A percentile compares a stretch with the other conserved stretches of the same genome.
phyloP scores from a whole-genome alignment of 345 rosid genomes.

The Lenwebbia sp. region DNA sequence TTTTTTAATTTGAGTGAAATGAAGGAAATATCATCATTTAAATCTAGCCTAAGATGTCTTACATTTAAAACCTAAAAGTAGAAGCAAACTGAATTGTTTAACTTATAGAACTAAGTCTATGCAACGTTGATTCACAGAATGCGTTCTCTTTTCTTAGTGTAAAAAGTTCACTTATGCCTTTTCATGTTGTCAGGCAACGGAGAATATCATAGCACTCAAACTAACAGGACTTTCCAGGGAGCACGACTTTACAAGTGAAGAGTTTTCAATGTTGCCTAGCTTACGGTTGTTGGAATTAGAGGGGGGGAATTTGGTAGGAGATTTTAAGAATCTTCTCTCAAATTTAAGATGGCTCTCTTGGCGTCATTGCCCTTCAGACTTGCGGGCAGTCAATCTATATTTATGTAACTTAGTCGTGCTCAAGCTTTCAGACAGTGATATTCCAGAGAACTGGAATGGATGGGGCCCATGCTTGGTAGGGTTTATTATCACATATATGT shows the following conservation, averaged over 20 bases:
- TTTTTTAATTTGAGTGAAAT: too few species aligned
- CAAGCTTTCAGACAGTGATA: not conserved
- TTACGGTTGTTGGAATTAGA: not conserved
- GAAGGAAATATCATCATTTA: not conserved
- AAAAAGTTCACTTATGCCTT: rapidly evolving
- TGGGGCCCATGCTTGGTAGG: not conserved
- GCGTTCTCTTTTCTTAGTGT: rapidly evolving
- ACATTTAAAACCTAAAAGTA: too few species aligned
- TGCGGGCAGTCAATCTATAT: not conserved
- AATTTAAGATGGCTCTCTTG: not conserved
- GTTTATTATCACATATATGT: rapidly evolving
- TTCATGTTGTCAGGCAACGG: rapidly evolving
- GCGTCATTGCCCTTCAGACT: not conserved
- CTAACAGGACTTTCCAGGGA: not conserved
- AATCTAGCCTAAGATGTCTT: not conserved
- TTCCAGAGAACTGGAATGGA: not conserved
- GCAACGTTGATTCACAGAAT: rapidly evolving
- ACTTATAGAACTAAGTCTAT: not conserved
- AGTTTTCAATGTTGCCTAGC: not conserved
- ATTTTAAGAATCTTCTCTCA: not conserved
- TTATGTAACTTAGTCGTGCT: not conserved
- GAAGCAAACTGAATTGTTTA: too few species aligned
- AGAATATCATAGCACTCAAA: not conserved
- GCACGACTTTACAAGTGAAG: not conserved
- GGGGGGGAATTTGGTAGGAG: rapidly evolving